Evolutionary conservation across 1,284 basidiomycete species (phyloP).

Genomic region (Jaminaea rosea): DNA sequence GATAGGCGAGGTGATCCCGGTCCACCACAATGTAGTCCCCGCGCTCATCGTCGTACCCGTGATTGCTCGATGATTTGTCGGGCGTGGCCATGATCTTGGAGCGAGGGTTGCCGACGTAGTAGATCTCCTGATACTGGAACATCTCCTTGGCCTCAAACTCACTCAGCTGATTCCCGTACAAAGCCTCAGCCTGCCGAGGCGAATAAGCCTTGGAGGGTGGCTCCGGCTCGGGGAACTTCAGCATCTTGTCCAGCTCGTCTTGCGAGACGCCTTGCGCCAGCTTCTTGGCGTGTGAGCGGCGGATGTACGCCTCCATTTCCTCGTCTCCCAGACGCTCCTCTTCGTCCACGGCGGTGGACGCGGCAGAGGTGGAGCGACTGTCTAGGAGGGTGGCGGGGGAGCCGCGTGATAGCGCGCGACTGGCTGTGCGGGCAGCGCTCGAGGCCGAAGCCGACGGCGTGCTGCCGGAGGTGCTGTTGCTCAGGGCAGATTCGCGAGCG

Average conservation of each 20-base stretch:
- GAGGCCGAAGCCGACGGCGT: too few relatives aligned
- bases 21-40: conserved; percentile 89
- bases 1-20: conserved; percentile 87
- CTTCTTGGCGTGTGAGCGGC: conserved; percentile 77
- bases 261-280: conserved; percentile 67
- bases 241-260: conserved; percentile 76
- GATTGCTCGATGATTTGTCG: conserved; percentile 73
- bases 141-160: conserved; percentile 82
- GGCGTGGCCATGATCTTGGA: conserved; percentile 46
- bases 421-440: not conserved
- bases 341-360: conserved; percentile 51
- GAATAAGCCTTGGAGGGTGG: conserved; percentile 62
- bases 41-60: conserved; percentile 94
- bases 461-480: too few relatives aligned
- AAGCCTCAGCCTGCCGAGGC: conserved; percentile 54
- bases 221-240: conserved; percentile 84
- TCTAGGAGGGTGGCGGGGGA: not conserved
- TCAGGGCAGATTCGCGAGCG: conserved; percentile 3
- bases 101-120: conserved; percentile 61
- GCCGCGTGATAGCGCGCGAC: not conserved
- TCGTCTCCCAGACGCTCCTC: conserved; percentile 86
- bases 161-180: conserved; percentile 48
- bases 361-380: conserved; percentile 3
- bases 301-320: conserved; percentile 92
- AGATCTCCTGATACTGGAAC: conserved; percentile 74